A percentile compares a stretch with the other conserved stretches of the same genome.
Evolutionary conservation across 169 alveolate species (phyloP).

Genomic region (Neospora caninum): DNA sequence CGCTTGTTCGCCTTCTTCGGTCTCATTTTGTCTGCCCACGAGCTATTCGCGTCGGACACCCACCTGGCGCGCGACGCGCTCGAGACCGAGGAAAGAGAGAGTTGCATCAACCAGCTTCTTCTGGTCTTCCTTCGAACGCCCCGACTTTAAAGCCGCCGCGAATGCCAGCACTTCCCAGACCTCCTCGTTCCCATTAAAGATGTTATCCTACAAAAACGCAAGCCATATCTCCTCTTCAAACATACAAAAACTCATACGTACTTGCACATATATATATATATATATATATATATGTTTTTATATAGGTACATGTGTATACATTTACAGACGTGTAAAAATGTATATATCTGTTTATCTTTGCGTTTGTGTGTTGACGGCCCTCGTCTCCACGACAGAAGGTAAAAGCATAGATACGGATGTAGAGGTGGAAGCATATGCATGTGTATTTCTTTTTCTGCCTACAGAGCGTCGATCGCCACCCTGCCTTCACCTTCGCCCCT

Average conservation of each 20-base stretch:
- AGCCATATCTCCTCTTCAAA: not conserved
- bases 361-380: not conserved
- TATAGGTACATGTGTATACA: not conserved
- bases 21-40: too few species aligned
- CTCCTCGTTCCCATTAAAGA: not conserved
- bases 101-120: not conserved
- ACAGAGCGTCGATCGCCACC: too few species aligned
- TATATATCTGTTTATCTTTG: not conserved
- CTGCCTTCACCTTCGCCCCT: too few species aligned
- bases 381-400: too few species aligned
- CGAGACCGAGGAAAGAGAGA: constrained; percentile 18
- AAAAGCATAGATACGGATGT: not conserved
- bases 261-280: not conserved
- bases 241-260: not conserved
- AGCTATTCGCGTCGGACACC: too few species aligned
- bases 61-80: not conserved
- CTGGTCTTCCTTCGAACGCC: not conserved
- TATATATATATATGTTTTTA: not conserved
- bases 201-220: not conserved
- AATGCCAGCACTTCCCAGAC: not conserved
- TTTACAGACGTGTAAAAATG: not conserved
- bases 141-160: not conserved
- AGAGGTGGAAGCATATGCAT: too few species aligned
- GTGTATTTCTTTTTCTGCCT: too few species aligned
- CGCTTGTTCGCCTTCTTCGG: too few species aligned